A percentile compares a stretch with the other conserved stretches of the same genome.
Conservation (phyloP, 78 protist genomes). For the Tieghemostelium lacteum region DNA sequence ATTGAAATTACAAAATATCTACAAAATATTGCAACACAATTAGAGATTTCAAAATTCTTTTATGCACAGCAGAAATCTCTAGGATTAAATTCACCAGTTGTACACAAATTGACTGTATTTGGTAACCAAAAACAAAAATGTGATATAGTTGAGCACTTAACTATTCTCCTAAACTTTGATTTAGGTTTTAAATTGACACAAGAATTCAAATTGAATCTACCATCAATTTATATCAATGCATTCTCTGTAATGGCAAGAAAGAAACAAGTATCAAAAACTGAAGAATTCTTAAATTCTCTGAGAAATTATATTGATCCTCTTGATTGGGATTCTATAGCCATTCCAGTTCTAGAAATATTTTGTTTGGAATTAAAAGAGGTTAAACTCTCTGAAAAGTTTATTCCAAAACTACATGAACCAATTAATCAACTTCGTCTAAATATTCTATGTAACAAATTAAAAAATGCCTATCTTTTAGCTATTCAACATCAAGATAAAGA, state of each 20-base stretch:
- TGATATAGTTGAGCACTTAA: constrained; percentile 56
- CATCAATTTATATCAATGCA: constrained; percentile 43
- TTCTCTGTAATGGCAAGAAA: constrained; percentile 45
- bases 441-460: constrained; percentile 69
- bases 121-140: constrained; percentile 27
- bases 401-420: constrained; percentile 19
- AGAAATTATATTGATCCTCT: constrained; percentile 50
- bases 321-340: constrained; percentile 57
- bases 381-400: constrained; percentile 42
- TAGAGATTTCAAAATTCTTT: constrained; percentile 61
- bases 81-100: background rate
- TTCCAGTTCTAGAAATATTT: constrained; percentile 37
- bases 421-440: constrained; percentile 33
- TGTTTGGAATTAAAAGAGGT: constrained; percentile 47
- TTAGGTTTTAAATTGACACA: constrained; percentile 69
- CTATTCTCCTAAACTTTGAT: constrained; percentile 51
- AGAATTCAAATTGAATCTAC: constrained; percentile 45
- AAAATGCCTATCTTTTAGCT: constrained; percentile 71
- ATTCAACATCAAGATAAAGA: constrained; percentile 49
- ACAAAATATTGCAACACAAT: constrained; percentile 37
- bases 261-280: constrained; percentile 29
- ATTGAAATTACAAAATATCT: constrained; percentile 39
- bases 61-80: constrained; percentile 5
- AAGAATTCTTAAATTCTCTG: constrained; percentile 40
- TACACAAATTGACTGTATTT: constrained; percentile 50